Evolutionary conservation across 305 asterid genomes (phyloP), one percentile per base, ranked within the genome.

Genomic region (Rubia tinctorum): DNA sequence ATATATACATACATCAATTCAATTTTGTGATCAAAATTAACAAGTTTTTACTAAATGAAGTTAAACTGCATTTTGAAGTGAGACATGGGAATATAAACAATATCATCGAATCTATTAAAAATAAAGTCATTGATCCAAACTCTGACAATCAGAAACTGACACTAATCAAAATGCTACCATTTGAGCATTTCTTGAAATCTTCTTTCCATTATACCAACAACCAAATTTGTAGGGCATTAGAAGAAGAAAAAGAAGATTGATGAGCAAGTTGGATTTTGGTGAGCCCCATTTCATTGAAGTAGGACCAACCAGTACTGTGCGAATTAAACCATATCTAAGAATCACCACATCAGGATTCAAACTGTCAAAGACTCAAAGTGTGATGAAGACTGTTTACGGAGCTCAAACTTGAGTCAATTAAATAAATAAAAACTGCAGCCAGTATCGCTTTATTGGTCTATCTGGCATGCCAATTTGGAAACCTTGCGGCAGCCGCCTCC

Each of bases 391-490:
- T 53, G 59, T 5, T 51, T 4, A 53, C 59, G 5, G 43, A 37
- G 44, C 14, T 17, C 34, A 58, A 69, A 0, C 43, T 55, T 71
- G 18, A 49, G 15, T 49, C 15, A 49, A 12, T 47, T 47, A 17
- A 47, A 47, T 47, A n/a, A n/a, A n/a, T n/a, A 12, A 49, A 49
- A 49, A 49, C 55, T 49, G 55, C 20, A 9, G 14, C 14, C 14
- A 44, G n/a, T n/a, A n/a, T n/a, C n/a, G n/a, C n/a, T n/a, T n/a
- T n/a, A n/a, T n/a, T n/a, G n/a, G n/a, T n/a, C 67, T 56, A 30
- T 13, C 5, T 71, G 45, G 78, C 78, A 58, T 59, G 74, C 74
- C 79, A 69, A 61, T n/a, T 30, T 75, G 63, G 79, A 75, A 75
- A 8, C 13, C 22, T 39, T 43, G 23, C 45, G 44, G 34, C 20